Evolutionary conservation across 352 stramenopile species (phyloP), one percentile per base, ranked within the genome.

Genomic region (Discostella stelligera): DNA sequence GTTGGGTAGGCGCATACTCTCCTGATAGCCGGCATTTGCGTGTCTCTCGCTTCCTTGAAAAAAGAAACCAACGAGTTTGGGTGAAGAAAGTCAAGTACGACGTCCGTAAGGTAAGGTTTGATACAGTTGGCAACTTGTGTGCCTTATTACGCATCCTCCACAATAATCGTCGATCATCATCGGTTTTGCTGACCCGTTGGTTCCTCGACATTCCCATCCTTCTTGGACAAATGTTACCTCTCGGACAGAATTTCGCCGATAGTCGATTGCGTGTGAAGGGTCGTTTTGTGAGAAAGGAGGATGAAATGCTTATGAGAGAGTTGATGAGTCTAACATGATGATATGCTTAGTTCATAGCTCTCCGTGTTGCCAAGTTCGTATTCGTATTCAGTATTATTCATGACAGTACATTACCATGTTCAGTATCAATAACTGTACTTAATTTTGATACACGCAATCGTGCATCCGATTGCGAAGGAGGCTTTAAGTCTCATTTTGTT

Each of bases 181-280:
- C 37, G 37, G 1, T 44, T 44, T 9, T 41, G 32, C 9, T 9
- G 3, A 9, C 32, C 32, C 32, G 32, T 41, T 41, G 32, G 3
- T 41, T 9, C 32, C 32, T 41, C 32, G 32, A 41, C 32, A 14
- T 11, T 8, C 7, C 37, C 37, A 44, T 44, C 2, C 37, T 44
- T 10, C 7, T 44, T 44, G 37, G 13, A 44, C 11, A 44, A 3
- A 44, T 14, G 3, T 13, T 14, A 32, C 2, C 27, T 6, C 5
- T 98, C 25, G 89, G 96, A 55, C 99, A 99, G 88, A 98, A 98
- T 80, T 98, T 99, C 91, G 97, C 97, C 52, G 97, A 99, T 89
- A 98, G 95, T 85, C 89, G 97, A 56, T 85, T 98, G 77, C 91
- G 97, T 56, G 96, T 99, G 10, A 99, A 99, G 82, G 90, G 97